These are phyloP conservation scores for Pyracantha coccinea DNA, from an alignment of 331 rosid species.

Conservation along the genomic window DNA sequence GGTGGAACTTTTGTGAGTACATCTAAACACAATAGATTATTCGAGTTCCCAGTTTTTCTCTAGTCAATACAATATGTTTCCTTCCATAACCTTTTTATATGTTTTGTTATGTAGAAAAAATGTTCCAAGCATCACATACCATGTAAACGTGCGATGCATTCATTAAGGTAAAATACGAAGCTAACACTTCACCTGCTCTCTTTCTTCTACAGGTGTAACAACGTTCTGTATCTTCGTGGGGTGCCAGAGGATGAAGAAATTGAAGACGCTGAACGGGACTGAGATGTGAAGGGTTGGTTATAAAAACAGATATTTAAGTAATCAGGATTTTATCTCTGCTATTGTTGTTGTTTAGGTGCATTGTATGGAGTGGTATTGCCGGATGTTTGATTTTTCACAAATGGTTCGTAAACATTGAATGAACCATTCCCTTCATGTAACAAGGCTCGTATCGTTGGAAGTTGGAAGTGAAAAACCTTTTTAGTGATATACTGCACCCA, in stretches of 20 bases:
- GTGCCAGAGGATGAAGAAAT: constrained; percentile 98
- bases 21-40: background rate
- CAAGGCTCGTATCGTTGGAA: no score
- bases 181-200: background rate
- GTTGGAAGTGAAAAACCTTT: no score
- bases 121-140: background rate
- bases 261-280: constrained; percentile 78
- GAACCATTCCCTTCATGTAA: no score
- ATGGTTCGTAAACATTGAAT: background rate
- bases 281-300: constrained; percentile 5
- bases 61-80: background rate
- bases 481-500: no score
- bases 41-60: background rate
- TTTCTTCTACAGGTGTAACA: constrained; percentile 60
- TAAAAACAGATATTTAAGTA: background rate
- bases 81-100: background rate
- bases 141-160: background rate
- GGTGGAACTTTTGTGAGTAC: background rate
- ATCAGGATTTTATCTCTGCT: background rate
- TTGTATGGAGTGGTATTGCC: constrained; percentile 19
- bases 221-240: constrained; percentile 95
- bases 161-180: background rate
- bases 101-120: background rate
- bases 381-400: background rate
- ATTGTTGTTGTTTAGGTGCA: background rate